These are phyloP conservation scores for Aspergillus ochraceus DNA, from an alignment of 2,329 filamentous ascomycete genomes.

Conservation along the genomic window DNA sequence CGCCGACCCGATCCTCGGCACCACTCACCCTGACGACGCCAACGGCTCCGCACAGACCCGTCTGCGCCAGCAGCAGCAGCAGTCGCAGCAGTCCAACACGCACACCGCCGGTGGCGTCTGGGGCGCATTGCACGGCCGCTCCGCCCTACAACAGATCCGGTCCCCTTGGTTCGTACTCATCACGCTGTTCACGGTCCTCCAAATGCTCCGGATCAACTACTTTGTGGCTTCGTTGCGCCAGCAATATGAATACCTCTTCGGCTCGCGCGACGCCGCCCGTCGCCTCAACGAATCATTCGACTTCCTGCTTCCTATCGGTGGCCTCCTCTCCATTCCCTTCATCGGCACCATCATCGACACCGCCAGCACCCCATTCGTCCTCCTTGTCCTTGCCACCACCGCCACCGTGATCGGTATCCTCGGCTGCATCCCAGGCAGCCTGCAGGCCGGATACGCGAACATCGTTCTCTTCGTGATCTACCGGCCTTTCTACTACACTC, in stretches of 20 bases:
- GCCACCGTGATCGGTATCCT: slow-evolving; percentile 76
- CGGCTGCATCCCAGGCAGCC: slow-evolving; percentile 68
- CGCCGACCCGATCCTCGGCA: slow-evolving; percentile 4
- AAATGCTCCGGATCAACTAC: slow-evolving; percentile 80
- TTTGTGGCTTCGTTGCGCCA: slow-evolving; percentile 83
- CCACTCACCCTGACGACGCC: slow-evolving; percentile 4
- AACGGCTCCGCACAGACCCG: slow-evolving; percentile 28
- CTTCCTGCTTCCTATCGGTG: slow-evolving; percentile 77
- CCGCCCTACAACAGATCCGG: slow-evolving; percentile 70
- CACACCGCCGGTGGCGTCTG: slow-evolving; percentile 63
- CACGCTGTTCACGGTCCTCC: slow-evolving; percentile 73
- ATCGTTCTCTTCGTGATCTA: slow-evolving; percentile 79
- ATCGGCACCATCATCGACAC: slow-evolving; percentile 79
- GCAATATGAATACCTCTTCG: slow-evolving; percentile 77
- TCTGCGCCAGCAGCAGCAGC: not conserved
- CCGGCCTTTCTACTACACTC: slow-evolving; percentile 84
- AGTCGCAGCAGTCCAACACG: slow-evolving; percentile 23
- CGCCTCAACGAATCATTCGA: slow-evolving; percentile 84
- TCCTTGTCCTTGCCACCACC: slow-evolving; percentile 66
- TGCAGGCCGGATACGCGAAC: slow-evolving; percentile 71
- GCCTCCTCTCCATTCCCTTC: slow-evolving; percentile 81
- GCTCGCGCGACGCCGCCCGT: slow-evolving; percentile 60
- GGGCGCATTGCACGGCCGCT: slow-evolving; percentile 76
- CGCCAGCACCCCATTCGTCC: slow-evolving; percentile 69
- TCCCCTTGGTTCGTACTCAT: slow-evolving; percentile 87